phyloP scores from a whole-genome alignment of 768 basidiomycete species.

The Naganishia friedmannii region DNA sequence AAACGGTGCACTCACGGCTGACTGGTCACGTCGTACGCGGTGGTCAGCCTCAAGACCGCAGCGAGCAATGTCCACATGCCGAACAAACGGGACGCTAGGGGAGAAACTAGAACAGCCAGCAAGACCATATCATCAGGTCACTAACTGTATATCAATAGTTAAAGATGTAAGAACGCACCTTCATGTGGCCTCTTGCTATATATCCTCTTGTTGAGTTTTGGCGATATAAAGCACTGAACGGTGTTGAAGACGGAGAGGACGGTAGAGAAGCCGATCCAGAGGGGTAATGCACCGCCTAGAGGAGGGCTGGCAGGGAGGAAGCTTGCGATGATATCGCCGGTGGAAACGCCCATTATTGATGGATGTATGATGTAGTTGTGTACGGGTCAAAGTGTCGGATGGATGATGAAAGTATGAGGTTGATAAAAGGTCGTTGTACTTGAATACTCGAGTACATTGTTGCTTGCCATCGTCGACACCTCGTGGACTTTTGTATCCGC shows the following conservation, averaged over 20 bases:
- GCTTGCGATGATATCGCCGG: slow-evolving; percentile 5
- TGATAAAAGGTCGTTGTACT: no score
- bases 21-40: slow-evolving; percentile 81
- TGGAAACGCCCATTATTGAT: slow-evolving; percentile 5
- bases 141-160: no score
- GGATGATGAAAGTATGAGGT: no score
- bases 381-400: no score
- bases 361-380: not conserved
- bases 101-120: slow-evolving; percentile 62
- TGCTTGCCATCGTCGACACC: not conserved
- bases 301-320: slow-evolving; percentile 2
- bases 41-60: slow-evolving; percentile 76
- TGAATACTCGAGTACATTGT: no score
- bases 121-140: not conserved
- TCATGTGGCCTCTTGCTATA: slow-evolving; percentile 60
- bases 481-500: not conserved
- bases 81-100: slow-evolving; percentile 82
- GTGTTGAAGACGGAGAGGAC: slow-evolving; percentile 79
- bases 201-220: slow-evolving; percentile 71
- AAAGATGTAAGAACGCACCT: slow-evolving; percentile 42
- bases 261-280: slow-evolving; percentile 83
- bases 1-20: slow-evolving; percentile 62
- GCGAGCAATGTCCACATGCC: slow-evolving; percentile 86
- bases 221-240: slow-evolving; percentile 71
- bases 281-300: slow-evolving; percentile 66